Conservation (phyloP, 2,329 filamentous ascomycete genomes). For the Fusarium sp. region DNA sequence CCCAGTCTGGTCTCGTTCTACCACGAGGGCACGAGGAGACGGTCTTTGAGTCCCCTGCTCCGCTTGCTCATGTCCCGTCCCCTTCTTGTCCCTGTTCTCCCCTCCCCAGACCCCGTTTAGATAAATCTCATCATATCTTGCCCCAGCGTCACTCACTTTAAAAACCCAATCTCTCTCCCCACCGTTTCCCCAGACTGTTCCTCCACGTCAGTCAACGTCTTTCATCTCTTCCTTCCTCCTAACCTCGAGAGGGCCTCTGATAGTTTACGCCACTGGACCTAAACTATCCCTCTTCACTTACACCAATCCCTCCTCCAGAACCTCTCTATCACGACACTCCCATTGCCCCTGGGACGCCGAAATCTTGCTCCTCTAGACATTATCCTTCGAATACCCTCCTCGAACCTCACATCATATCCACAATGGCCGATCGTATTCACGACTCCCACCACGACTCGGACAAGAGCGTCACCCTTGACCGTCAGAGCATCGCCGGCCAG, state of each 20-base stretch:
- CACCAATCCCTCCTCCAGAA: not conserved
- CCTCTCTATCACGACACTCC: not conserved
- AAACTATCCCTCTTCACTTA: not conserved
- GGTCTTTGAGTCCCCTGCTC: slow-evolving; percentile 21
- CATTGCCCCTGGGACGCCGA: slow-evolving; percentile 1
- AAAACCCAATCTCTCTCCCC: slow-evolving; percentile 40
- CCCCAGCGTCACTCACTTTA: slow-evolving; percentile 33
- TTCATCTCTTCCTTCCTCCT: slow-evolving; percentile 5
- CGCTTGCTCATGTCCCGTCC: not conserved
- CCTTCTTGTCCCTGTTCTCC: slow-evolving; percentile 14
- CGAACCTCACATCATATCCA: not conserved
- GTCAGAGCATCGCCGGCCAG: slow-evolving; percentile 25
- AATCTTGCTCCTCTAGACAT: not conserved
- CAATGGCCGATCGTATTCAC: slow-evolving; percentile 40
- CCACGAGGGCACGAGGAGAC: slow-evolving; percentile 3
- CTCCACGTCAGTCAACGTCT: slow-evolving; percentile 8
- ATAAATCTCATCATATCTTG: slow-evolving; percentile 28
- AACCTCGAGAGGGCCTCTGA: not conserved
- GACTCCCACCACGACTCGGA: slow-evolving; percentile 41
- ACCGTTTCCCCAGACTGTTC: slow-evolving; percentile 32
- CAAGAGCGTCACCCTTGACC: slow-evolving; percentile 40
- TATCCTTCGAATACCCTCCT: slow-evolving; percentile 2
- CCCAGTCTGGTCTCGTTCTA: slow-evolving; percentile 3
- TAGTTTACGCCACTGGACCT: not conserved
- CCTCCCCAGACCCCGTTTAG: slow-evolving; percentile 21